These are phyloP conservation scores for Ogataea parapolymorpha DNA, from an alignment of 805 yeast genomes.

Conservation along the genomic window DNA sequence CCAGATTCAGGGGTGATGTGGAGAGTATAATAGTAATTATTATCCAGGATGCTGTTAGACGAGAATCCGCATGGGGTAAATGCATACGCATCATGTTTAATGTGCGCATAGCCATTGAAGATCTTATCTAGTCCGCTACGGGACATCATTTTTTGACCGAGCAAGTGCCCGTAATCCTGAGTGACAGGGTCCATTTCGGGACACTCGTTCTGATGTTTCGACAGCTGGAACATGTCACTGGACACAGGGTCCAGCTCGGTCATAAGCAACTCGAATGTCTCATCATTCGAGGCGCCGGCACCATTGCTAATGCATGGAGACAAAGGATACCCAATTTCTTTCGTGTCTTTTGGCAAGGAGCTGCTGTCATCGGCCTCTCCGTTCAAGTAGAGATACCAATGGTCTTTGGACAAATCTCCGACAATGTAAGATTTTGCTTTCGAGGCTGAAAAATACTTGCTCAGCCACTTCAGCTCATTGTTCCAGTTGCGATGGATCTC, in stretches of 20 bases:
- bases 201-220: slow-evolving; percentile 30
- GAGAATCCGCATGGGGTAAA: slow-evolving; percentile 95
- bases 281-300: slow-evolving; percentile 31
- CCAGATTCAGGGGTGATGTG: slow-evolving; percentile 94
- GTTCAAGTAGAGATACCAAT: slow-evolving; percentile 85
- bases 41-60: slow-evolving; percentile 71
- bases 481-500: slow-evolving; percentile 84
- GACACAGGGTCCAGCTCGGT: slow-evolving; percentile 64
- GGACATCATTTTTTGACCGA: slow-evolving; percentile 68
- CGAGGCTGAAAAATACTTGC: slow-evolving; percentile 60
- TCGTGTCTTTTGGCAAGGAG: neutral
- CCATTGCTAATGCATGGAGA: slow-evolving; percentile 21
- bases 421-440: slow-evolving; percentile 64
- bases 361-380: slow-evolving; percentile 31
- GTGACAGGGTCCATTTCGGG: slow-evolving; percentile 45
- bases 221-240: slow-evolving; percentile 52
- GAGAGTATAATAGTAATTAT: slow-evolving; percentile 64
- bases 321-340: slow-evolving; percentile 19
- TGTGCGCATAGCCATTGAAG: slow-evolving; percentile 11
- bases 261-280: slow-evolving; percentile 88
- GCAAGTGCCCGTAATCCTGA: slow-evolving; percentile 73
- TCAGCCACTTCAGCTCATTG: slow-evolving; percentile 69
- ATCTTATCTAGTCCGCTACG: slow-evolving; percentile 60
- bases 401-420: slow-evolving; percentile 77
- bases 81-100: slow-evolving; percentile 78